These are phyloP conservation scores for Laetiporus sulphureus DNA, from an alignment of 1,284 basidiomycete genomes.

Conservation along the genomic window DNA sequence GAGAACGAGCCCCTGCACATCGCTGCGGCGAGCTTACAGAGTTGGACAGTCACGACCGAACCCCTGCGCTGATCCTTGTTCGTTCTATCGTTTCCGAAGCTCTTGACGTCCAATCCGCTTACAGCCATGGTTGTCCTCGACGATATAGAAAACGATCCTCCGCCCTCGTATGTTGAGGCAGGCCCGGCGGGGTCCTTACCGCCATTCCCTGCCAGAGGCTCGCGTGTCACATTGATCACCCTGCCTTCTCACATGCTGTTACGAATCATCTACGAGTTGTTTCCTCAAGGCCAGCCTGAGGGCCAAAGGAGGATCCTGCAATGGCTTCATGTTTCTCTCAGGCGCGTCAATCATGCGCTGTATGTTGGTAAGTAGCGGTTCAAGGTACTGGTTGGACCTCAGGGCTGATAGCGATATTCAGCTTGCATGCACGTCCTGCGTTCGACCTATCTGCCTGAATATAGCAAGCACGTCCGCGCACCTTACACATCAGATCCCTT, in stretches of 20 bases:
- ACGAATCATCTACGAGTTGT: conserved; percentile 54
- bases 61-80: too few species aligned
- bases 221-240: conserved; percentile 27
- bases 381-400: not conserved
- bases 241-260: conserved; percentile 54
- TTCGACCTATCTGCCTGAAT: conserved; percentile 62
- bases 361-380: conserved; percentile 50
- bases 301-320: conserved; percentile 58
- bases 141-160: conserved; percentile 36
- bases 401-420: conserved; percentile 22
- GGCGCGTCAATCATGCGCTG: conserved; percentile 56
- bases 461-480: conserved; percentile 49
- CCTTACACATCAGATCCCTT: conserved; percentile 76
- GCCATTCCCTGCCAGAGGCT: conserved; percentile 24
- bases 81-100: too few species aligned
- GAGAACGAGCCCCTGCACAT: too few species aligned
- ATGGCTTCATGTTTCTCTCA: conserved; percentile 57
- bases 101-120: too few species aligned
- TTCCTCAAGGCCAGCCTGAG: conserved; percentile 41
- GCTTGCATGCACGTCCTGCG: conserved; percentile 76
- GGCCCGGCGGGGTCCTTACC: conserved; percentile 25
- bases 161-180: conserved; percentile 32
- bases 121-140: conserved; percentile 41
- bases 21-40: too few species aligned
- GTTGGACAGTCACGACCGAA: too few species aligned